Evolutionary conservation across 202 grass and related monocot genomes (phyloP).

Genomic region (Schoenoplectus triqueter): DNA sequence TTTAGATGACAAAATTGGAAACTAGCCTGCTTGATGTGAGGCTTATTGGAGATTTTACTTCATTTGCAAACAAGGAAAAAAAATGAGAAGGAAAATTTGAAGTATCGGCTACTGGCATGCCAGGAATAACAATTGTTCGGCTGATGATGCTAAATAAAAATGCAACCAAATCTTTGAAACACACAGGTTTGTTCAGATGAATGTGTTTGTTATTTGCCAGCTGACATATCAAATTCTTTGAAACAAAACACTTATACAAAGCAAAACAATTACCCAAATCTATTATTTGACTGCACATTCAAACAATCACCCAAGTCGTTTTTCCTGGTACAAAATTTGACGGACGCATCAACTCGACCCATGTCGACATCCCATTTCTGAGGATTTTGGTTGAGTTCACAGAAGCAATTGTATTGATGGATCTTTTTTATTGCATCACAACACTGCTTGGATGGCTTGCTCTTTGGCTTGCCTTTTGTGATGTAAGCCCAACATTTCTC

Average conservation of each 20-base stretch:
- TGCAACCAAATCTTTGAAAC: background rate
- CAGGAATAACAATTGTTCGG: background rate
- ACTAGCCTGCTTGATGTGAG: background rate
- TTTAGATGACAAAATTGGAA: background rate
- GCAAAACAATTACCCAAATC: background rate
- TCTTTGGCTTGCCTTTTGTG: background rate
- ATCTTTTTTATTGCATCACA: slow-evolving; percentile 15
- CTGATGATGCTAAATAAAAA: background rate
- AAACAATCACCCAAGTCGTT: background rate
- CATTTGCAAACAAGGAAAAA: background rate
- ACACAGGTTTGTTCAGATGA: no score
- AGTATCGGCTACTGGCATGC: background rate
- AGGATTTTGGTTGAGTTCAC: background rate
- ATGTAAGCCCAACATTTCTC: slow-evolving; percentile 9
- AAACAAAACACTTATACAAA: background rate
- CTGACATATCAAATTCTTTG: background rate
- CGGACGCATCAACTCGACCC: background rate
- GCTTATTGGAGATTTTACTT: background rate
- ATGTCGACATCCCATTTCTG: background rate
- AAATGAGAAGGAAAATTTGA: background rate
- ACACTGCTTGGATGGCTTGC: slow-evolving; percentile 26
- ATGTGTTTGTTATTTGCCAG: background rate
- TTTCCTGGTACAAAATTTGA: background rate
- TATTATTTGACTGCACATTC: no score
- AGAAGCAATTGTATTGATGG: background rate